Base-by-base conservation (phyloP, 805 yeast species). In the Cyberlindnera samutprakarnensis region DNA sequence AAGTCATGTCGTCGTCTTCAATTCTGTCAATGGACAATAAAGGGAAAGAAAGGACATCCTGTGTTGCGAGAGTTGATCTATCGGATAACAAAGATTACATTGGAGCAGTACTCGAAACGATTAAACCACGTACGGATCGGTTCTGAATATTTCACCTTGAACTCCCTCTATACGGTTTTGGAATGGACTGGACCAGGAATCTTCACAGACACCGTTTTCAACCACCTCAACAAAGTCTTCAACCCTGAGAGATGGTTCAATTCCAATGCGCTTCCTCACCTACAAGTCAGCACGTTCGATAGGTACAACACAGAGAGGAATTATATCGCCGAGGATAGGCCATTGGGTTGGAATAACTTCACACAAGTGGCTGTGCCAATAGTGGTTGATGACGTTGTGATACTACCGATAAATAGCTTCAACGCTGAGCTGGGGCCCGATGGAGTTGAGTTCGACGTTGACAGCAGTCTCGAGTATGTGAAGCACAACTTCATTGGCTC, bases 1-100 rank as follows among this genome's bases (percentile, higher is more conserved):
- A 66, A 69, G 43, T 58, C 64, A 44, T 62, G 66, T 16, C 59
- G 80, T 49, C 60, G 81, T 44, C 52, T 75, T 27, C 80, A 75
- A 47, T 71, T 75, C 44, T 75, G 77, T 31, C 80, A 75, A 46
- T 75, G 78, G 66, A 66, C 77, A 9, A 59, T 75, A 32, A 76
- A 72, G 50, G 62, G 75, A 21, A 75, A 72, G 44, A 71, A 74
- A 4, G 76, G 78, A n/a, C 81, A 75, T 48, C 81, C 81, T 7
- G 57, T 75, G 11, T 59, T 75, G 33, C 62, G 76, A 36, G 78
- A 75, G 41, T 49, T 72, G 28, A 75, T 75, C 35, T 67, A 75
- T 14, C 57, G 55, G 30, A 75, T 75, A 37, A 69, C 70, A 2
- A 70, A 70, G 36, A 53, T 61, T 6, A 74, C 81, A 0, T 53